phyloP scores from a whole-genome alignment of 208 protist genomes.

The Acanthamoeba triangularis region DNA sequence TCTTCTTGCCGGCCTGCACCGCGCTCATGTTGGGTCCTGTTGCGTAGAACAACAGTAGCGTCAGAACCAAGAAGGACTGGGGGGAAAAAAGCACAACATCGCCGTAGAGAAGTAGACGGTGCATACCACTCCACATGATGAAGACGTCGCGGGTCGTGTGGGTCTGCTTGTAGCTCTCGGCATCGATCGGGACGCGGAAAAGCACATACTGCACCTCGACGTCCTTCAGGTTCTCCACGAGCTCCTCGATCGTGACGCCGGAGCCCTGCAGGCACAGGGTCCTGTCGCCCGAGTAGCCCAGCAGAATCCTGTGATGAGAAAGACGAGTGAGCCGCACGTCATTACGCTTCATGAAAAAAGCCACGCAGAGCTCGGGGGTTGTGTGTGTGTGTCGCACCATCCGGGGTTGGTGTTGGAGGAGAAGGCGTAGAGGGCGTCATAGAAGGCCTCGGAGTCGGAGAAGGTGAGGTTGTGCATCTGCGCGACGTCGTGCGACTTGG shows the following conservation, averaged over 20 bases:
- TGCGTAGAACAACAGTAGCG: no score
- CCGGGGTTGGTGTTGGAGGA: background rate
- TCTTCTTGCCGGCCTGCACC: constrained; percentile 65
- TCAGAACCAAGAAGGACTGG: no score
- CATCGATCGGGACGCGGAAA: constrained; percentile 7
- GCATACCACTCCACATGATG: constrained; percentile 66
- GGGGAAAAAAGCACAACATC: no score
- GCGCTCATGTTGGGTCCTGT: constrained; percentile 51
- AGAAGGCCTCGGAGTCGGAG: constrained; percentile 9
- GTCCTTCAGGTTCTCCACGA: constrained; percentile 27
- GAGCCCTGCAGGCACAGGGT: constrained; percentile 38
- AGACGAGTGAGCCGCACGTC: background rate
- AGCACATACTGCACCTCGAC: constrained; percentile 65
- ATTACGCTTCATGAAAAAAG: background rate
- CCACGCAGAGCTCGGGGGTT: background rate
- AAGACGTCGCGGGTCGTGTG: constrained; percentile 62
- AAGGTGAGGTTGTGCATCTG: constrained; percentile 55
- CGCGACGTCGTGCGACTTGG: constrained; percentile 37
- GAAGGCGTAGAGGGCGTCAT: constrained; percentile 7
- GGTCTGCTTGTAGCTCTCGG: constrained; percentile 58
- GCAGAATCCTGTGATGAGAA: background rate
- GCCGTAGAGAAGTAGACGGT: background rate
- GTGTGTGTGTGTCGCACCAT: background rate
- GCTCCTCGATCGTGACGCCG: constrained; percentile 22
- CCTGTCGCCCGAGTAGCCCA: constrained; percentile 13